These are phyloP conservation scores for Solanum paucissectum DNA, from an alignment of 257 asterid species.

Conservation along the genomic window DNA sequence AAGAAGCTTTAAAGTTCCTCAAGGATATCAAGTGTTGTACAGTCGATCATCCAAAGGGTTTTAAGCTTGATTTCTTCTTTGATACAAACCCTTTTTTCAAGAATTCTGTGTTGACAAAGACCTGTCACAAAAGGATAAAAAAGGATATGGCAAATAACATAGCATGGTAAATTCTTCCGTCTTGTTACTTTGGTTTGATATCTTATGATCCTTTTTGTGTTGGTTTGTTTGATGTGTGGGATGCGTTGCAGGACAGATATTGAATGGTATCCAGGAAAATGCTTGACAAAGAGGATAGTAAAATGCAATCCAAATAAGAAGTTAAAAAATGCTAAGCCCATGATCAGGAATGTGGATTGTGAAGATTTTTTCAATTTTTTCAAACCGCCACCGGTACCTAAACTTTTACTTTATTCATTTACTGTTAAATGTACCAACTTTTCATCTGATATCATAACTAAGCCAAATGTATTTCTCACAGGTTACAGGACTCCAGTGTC, in stretches of 20 bases:
- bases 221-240: not conserved
- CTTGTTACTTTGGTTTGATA: not conserved
- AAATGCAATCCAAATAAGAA: slow-evolving; percentile 37
- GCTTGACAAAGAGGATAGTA: slow-evolving; percentile 49
- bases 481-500: slow-evolving; percentile 64
- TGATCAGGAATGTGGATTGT: slow-evolving; percentile 51
- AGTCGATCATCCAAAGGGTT: slow-evolving; percentile 63
- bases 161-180: slow-evolving; percentile 36
- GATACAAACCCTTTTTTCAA: slow-evolving; percentile 73
- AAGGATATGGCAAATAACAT: slow-evolving; percentile 58
- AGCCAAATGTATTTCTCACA: slow-evolving; percentile 7
- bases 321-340: slow-evolving; percentile 45
- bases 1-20: slow-evolving; percentile 65
- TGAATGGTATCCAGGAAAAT: slow-evolving; percentile 68
- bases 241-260: slow-evolving; percentile 46
- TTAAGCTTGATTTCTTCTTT: slow-evolving; percentile 73
- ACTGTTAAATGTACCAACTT: not conserved
- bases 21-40: slow-evolving; percentile 66
- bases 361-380: slow-evolving; percentile 76
- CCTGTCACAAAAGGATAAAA: slow-evolving; percentile 60
- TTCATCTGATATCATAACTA: not conserved
- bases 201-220: not conserved
- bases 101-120: slow-evolving; percentile 58
- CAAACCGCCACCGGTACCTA: slow-evolving; percentile 35
- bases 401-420: not conserved